Conservation (phyloP, 139 green algal species). For the Gonium pectorale region DNA sequence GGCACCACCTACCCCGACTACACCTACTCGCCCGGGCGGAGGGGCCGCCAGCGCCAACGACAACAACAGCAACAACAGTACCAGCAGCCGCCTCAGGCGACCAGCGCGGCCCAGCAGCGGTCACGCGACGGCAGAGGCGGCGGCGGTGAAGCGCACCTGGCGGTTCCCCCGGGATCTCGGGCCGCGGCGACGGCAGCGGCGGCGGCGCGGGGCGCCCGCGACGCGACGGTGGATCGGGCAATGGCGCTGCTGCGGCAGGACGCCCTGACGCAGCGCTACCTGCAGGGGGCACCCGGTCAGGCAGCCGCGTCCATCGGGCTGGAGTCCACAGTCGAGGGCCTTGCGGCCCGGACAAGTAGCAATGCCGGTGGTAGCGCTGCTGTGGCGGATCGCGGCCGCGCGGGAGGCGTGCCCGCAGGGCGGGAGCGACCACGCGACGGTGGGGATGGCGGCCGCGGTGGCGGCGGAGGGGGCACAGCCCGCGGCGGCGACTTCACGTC, state of each 20-base stretch:
- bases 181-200: background rate
- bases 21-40: background rate
- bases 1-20: conserved; percentile 18
- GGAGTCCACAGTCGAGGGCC: too few relatives aligned
- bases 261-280: conserved; percentile 11
- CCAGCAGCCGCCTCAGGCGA: background rate
- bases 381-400: too few relatives aligned
- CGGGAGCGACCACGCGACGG: too few relatives aligned
- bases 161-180: too few relatives aligned
- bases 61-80: background rate
- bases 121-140: too few relatives aligned
- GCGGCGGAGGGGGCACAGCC: background rate
- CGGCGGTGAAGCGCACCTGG: too few relatives aligned
- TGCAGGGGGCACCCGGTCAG: background rate
- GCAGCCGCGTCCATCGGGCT: too few relatives aligned
- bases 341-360: too few relatives aligned
- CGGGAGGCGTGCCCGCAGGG: too few relatives aligned
- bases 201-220: background rate
- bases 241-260: background rate
- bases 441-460: background rate
- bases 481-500: background rate
- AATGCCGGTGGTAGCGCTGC: too few relatives aligned
- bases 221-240: background rate
- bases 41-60: background rate
- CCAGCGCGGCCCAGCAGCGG: too few relatives aligned